Conservation (phyloP, 2,329 filamentous ascomycete species). For the Fusarium proliferatum region DNA sequence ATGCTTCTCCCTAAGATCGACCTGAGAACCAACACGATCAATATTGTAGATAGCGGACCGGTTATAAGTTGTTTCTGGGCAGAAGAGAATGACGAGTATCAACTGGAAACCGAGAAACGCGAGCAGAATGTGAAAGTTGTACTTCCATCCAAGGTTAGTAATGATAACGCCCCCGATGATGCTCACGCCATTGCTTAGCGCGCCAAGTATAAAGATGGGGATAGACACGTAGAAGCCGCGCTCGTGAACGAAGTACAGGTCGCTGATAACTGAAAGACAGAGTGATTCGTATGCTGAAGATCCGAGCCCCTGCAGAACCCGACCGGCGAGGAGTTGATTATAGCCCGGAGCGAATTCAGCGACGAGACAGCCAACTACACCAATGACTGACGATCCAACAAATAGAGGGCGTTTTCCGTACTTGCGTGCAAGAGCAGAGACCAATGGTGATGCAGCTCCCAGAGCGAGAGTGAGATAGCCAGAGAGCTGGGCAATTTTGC, state of each 20-base stretch:
- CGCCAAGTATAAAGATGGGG: slow-evolving; percentile 7
- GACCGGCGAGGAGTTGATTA: slow-evolving; percentile 1
- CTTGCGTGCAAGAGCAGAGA: slow-evolving; percentile 13
- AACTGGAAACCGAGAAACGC: slow-evolving; percentile 13
- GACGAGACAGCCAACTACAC: slow-evolving; percentile 7
- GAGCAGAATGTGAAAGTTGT: slow-evolving; percentile 18
- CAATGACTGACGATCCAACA: slow-evolving; percentile 5
- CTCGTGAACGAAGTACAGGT: slow-evolving; percentile 23
- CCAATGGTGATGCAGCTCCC: slow-evolving; percentile 3
- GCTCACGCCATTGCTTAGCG: slow-evolving; percentile 7
- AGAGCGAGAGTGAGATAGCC: slow-evolving; percentile 10
- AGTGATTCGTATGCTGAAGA: slow-evolving; percentile 17
- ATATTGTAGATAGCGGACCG: background rate
- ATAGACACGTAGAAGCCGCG: slow-evolving; percentile 11
- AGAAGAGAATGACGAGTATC: slow-evolving; percentile 8
- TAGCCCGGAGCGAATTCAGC: slow-evolving; percentile 3
- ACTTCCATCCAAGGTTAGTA: slow-evolving; percentile 8
- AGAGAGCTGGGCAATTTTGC: slow-evolving; percentile 11
- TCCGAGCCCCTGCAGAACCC: slow-evolving; percentile 9
- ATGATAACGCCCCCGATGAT: slow-evolving; percentile 16
- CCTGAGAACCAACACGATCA: background rate
- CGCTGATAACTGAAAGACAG: background rate
- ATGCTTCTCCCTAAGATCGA: background rate
- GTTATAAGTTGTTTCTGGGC: slow-evolving; percentile 8
- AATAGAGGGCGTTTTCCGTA: slow-evolving; percentile 22